Percentiles rank a stretch among this genome's conserved stretches.
phyloP scores from a whole-genome alignment of 2,329 filamentous ascomycete genomes.

The Pseudogymnoascus sp. region DNA sequence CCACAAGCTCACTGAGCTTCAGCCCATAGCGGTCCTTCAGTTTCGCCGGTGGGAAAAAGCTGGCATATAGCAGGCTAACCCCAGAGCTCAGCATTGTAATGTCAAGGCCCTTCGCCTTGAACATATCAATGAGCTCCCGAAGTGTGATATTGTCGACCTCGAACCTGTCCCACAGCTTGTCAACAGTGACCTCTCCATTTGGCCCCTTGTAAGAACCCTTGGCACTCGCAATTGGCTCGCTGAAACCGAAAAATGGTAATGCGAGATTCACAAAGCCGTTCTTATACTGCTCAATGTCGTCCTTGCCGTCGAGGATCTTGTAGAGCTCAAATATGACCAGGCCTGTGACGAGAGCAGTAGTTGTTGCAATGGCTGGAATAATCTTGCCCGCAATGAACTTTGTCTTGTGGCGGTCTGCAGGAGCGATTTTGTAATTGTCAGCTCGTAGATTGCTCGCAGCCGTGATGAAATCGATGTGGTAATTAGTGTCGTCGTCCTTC shows the following conservation, averaged over 20 bases:
- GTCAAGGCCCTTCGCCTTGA: conserved; percentile 68
- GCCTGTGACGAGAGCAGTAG: conserved; percentile 89
- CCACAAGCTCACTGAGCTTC: conserved; percentile 82
- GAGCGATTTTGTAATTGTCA: conserved; percentile 94
- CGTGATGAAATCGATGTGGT: conserved; percentile 98
- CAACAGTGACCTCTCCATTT: conserved; percentile 70
- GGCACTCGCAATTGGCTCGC: conserved; percentile 86
- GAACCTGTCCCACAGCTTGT: conserved; percentile 98
- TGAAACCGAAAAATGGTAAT: conserved; percentile 95
- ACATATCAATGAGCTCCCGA: conserved; percentile 71
- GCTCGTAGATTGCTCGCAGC: conserved; percentile 93
- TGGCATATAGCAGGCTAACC: conserved; percentile 86
- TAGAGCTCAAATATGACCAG: conserved; percentile 87
- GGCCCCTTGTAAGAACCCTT: conserved; percentile 84
- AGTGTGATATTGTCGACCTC: conserved; percentile 82
- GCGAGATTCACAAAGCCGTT: conserved; percentile 97
- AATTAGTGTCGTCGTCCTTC: conserved; percentile 96
- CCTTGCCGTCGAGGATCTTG: conserved; percentile 94
- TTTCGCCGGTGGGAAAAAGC: conserved; percentile 72
- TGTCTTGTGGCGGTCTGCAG: conserved; percentile 90
- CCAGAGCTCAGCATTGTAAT: conserved; percentile 96
- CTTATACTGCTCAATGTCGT: conserved; percentile 97
- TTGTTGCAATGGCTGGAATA: conserved; percentile 95
- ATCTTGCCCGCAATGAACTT: conserved; percentile 99
- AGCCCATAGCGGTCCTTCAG: conserved; percentile 72